Evolutionary conservation across 2,329 filamentous ascomycete genomes (phyloP), one percentile per base, ranked within the genome.

Genomic region (Clonostachys rosea): DNA sequence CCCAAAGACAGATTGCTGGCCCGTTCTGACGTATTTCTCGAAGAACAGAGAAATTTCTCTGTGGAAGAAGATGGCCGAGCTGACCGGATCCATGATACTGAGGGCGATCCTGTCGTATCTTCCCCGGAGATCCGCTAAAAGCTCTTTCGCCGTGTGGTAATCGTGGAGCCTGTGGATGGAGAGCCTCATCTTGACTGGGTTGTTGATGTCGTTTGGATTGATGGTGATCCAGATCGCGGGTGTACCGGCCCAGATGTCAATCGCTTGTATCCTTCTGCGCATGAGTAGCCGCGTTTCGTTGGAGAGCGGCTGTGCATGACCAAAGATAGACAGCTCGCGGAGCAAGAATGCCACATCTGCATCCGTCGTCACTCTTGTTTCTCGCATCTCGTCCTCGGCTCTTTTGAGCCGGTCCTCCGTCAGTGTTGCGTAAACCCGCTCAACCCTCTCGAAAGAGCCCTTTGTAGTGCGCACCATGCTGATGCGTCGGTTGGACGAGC

Each of bases 241-340:
- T 6, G 16, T 39, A 9, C 36, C 36, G 36, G 13, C 6, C 36
- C 36, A 16, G 36, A 39, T 39, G 9, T 7, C 9, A 16, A 39
- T 6, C 6, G 36, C 5, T 9, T 39, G 13, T 35, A 48, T 45
- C 39, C 44, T 48, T 13, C 34, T 34, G 24, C 46, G 46, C 46
- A 44, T 43, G 20, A n/a, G 20, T 18, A 47, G 14, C 3, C 46
- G 46, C 12, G 9, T 35, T 13, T 47, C 46, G 4, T 34, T 47
- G 13, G 46, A 47, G 20, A 47, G 35, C 11, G 46, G 46, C 40
- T 47, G 46, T 10, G 40, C 40, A 18, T 37, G 18, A 11, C 46
- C 46, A 20, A 43, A 47, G 5, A 47, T 40, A 20, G 46, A 47
- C 3, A 47, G 40, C 16, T 20, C 39, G 13, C 36, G 13, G 6